Conservation (phyloP, 495 filamentous ascomycete genomes). For the Stereocaulon alpinum region DNA sequence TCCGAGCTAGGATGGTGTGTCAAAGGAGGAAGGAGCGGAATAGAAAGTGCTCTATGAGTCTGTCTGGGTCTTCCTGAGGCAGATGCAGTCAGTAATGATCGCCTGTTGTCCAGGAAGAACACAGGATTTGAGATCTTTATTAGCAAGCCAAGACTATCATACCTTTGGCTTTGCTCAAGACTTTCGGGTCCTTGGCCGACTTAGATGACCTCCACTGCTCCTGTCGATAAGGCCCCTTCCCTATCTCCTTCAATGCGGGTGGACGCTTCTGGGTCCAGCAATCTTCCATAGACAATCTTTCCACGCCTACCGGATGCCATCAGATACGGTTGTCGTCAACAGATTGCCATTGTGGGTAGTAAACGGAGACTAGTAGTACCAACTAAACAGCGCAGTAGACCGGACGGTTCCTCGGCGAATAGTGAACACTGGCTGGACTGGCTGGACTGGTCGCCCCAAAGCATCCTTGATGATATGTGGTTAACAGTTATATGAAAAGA, state of each 20-base stretch:
- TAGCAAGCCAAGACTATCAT: not conserved
- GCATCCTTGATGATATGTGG: not conserved
- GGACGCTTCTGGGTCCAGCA: conserved; percentile 2
- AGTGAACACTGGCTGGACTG: not conserved
- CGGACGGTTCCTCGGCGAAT: not conserved
- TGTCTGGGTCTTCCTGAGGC: not conserved
- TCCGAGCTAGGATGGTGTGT: not conserved
- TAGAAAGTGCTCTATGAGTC: not conserved
- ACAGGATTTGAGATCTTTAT: not conserved
- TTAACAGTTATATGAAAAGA: not conserved
- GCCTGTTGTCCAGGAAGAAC: not conserved
- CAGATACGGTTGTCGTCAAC: not conserved
- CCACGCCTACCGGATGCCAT: conserved; percentile 20
- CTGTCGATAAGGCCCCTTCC: conserved; percentile 2
- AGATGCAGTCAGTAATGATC: not conserved
- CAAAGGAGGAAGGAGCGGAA: not conserved
- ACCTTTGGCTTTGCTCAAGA: not conserved
- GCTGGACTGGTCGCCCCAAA: not conserved
- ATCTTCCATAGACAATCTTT: conserved; percentile 21
- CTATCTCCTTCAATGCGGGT: conserved; percentile 9
- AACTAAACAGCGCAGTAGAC: not conserved
- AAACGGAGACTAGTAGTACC: not conserved
- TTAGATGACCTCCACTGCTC: not conserved
- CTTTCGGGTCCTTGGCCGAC: not conserved
- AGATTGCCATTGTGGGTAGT: not conserved